A percentile compares a stretch with the other conserved stretches of the same genome.
Conservation (phyloP, 306 rosid genomes). For the Dalbergia oliveri region DNA sequence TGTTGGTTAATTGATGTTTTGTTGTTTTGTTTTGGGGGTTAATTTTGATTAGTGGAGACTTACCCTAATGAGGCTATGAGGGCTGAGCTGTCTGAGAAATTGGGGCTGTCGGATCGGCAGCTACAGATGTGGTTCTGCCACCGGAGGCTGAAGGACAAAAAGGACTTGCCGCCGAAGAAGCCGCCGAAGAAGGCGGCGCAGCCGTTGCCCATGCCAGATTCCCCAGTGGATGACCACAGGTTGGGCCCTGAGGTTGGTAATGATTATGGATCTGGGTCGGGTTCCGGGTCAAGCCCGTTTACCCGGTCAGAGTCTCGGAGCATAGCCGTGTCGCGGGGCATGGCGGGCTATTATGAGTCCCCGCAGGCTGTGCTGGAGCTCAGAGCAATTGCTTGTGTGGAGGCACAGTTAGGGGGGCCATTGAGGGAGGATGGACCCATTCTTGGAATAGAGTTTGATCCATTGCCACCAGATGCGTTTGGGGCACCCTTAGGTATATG, state of each 20-base stretch:
- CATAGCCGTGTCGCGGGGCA: constrained; percentile 54
- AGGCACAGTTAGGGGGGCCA: constrained; percentile 87
- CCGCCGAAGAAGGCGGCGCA: constrained; percentile 47
- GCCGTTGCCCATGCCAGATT: constrained; percentile 57
- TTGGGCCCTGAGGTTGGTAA: constrained; percentile 69
- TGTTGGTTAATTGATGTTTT: constrained; percentile 25
- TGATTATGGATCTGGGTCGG: constrained; percentile 89
- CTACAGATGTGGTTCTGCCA: constrained; percentile 99
- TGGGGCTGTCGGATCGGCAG: constrained; percentile 96
- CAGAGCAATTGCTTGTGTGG: constrained; percentile 87
- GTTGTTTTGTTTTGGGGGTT: not conserved
- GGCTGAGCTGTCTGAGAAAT: constrained; percentile 79
- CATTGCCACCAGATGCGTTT: constrained; percentile 96
- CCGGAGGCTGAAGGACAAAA: constrained; percentile 92
- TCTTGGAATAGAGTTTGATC: constrained; percentile 92
- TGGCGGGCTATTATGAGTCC: constrained; percentile 70
- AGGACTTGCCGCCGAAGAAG: constrained; percentile 70
- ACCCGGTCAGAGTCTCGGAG: constrained; percentile 65
- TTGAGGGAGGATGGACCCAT: constrained; percentile 90
- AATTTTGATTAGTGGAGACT: constrained; percentile 78
- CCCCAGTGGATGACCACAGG: constrained; percentile 71
- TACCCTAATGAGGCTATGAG: constrained; percentile 87
- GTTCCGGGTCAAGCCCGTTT: constrained; percentile 82
- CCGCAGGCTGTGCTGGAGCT: constrained; percentile 69
- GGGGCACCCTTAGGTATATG: constrained; percentile 83